Evolutionary conservation across 2,329 filamentous ascomycete genomes (phyloP).

Genomic region (Phaeosphaeriaceae sp.): DNA sequence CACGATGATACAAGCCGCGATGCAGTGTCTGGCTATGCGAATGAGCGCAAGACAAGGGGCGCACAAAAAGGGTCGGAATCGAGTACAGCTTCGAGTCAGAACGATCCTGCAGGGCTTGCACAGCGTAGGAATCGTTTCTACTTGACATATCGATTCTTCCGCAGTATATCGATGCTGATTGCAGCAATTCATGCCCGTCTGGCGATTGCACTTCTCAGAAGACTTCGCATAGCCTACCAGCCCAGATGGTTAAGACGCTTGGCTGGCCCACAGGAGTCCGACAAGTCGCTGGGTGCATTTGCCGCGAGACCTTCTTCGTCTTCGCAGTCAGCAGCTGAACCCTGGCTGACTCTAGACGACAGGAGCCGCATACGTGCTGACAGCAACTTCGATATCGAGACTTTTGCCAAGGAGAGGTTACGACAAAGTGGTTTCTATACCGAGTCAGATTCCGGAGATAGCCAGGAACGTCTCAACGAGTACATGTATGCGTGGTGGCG

Average conservation of each 20-base stretch:
- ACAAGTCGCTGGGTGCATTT: conserved; percentile 21
- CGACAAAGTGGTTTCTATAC: conserved; percentile 43
- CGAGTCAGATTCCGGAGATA: conserved; percentile 37
- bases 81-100: conserved; percentile 38
- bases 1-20: conserved; percentile 37
- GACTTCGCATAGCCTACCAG: conserved; percentile 66
- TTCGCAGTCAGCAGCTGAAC: conserved; percentile 16
- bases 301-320: conserved; percentile 2
- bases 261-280: conserved; percentile 49
- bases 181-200: conserved; percentile 65
- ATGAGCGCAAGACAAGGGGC: conserved; percentile 69
- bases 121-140: conserved; percentile 82
- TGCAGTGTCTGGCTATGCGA: conserved; percentile 63
- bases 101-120: conserved; percentile 76
- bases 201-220: conserved; percentile 61
- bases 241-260: conserved; percentile 70
- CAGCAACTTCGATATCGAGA: conserved; percentile 74
- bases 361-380: conserved; percentile 28
- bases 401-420: conserved; percentile 73
- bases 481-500: conserved; percentile 87
- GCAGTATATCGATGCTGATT: conserved; percentile 73
- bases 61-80: conserved; percentile 28
- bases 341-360: conserved; percentile 36
- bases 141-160: conserved; percentile 76
- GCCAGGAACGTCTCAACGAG: conserved; percentile 72